Evolutionary conservation across 768 basidiomycete species (phyloP), one percentile per base, ranked within the genome.

Genomic region (Pisolithus albus): DNA sequence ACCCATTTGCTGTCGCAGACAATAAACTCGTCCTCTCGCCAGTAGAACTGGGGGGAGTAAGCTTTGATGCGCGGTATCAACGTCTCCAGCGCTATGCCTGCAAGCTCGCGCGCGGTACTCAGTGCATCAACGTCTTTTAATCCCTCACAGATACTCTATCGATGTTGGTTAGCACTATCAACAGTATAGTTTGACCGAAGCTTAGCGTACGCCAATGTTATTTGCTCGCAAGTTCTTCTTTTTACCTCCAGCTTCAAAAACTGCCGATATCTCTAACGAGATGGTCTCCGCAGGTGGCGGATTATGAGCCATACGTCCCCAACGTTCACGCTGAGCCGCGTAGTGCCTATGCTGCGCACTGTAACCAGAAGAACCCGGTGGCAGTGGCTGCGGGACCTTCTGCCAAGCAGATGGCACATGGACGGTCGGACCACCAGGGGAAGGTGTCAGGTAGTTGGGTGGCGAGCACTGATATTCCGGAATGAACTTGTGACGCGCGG

Each of bases 1-100:
- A 52, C 54, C 50, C 54, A 55, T 32, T 37, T n/a, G 9, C 32
- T 37, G 38, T 55, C 43, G 10, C 30, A 21, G 8, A 55, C 47
- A n/a, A 55, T 34, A 18, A 55, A 55, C 32, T 55, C 40, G 10
- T 42, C 19, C 4, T 39, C 34, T 32, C 32, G 10, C 51, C 54
- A 55, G 26, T 7, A 13, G 41, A 55, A 55, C 7, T 26, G 1
- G 6, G 46, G 36, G 13, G 26, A 23, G 37, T 38, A 45, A 10
- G 30, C 23, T 8, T 28, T 41, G 21, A 51, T 42, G 18, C 16
- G 11, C 11, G 30, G 50, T 23, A 47, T 13, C 15, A 48, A 16
- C n/a, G 13, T 50, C 7, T 32, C 18, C 10, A 48, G 52, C 2
- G 52, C 52, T 10, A 47, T 40, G 6, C 16, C 11, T 16, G 24